Base-by-base conservation (phyloP, 805 yeast genomes). In the Starmerella khaoyaiensis region DNA sequence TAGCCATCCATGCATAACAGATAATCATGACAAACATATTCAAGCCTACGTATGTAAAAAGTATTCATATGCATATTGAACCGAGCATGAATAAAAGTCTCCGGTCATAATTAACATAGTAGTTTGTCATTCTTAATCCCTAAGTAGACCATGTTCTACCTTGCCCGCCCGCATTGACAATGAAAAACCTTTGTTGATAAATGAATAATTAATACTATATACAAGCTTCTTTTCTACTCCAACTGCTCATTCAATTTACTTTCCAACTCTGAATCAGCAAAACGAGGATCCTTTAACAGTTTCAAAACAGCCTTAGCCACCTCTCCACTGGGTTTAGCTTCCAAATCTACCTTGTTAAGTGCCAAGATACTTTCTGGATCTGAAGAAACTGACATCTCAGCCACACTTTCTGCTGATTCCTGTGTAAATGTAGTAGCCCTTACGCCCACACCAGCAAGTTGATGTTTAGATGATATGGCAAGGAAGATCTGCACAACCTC, bases 401-500 rank as follows among this genome's bases (percentile, higher is more conserved):
- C 47, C n/a, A 48, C 46, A 14, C 24, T 28, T n/a, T 22, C 35
- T 4, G 18, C 35, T 14, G 71, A 59, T 55, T 76, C 79, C 35
- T 62, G 58, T 21, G 68, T 65, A 50, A 63, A 77, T 33, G 84
- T 63, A 41, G 67, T 68, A 31, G 93, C 90, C 54, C 76, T 76
- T 57, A 84, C 72, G 48, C 87, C 83, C 8, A 90, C 90, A 47
- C 87, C 94, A 34, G 79, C 70, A 34, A 79, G 66, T 4, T 82
- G 68, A 58, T 87, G 72, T 57, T 83, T 79, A 48, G 76, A 71
- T 38, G 87, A 63, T 47, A 77, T 78, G 21, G 90, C 72, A 39
- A 87, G 64, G 74, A 84, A 76, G 35, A 80, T 61, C 57, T 90
- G 94, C 29, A 90, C 63, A 4, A 79, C 77, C 53, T 82, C 94